A percentile compares a stretch with the other conserved stretches of the same genome.
Conservation (phyloP, 148 eudicot species). For the Chenopodium suecicum region DNA sequence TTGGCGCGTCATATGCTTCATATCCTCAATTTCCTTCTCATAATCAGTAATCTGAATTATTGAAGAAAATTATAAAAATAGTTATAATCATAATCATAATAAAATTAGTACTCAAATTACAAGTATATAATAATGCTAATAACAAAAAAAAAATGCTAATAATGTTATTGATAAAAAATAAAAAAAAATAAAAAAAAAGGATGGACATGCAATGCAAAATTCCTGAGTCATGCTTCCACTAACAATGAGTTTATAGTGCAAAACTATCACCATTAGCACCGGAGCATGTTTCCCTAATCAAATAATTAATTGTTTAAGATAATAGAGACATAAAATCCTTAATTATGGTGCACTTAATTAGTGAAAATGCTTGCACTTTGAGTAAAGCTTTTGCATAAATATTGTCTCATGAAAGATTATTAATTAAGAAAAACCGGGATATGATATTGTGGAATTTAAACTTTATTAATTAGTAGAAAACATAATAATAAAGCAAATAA, state of each 20-base stretch:
- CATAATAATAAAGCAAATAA: no score
- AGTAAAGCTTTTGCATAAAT: not conserved
- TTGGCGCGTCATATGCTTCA: slow-evolving; percentile 94
- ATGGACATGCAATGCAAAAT: slow-evolving; percentile 19
- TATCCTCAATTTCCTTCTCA: slow-evolving; percentile 88
- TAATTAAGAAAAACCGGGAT: not conserved
- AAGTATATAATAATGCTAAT: no score
- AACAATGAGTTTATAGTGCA: slow-evolving; percentile 7
- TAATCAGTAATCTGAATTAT: slow-evolving; percentile 61
- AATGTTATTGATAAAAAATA: no score
- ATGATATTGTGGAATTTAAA: not conserved
- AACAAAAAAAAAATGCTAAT: no score
- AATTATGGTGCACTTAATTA: slow-evolving; percentile 21
- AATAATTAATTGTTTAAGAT: not conserved
- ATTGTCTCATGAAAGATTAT: not conserved
- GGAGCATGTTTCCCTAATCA: slow-evolving; percentile 22
- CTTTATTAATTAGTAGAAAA: not conserved
- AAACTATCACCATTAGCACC: slow-evolving; percentile 13
- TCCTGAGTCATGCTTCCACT: slow-evolving; percentile 32
- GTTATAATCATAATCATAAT: no score
- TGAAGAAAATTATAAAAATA: not conserved
- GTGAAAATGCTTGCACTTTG: slow-evolving; percentile 17
- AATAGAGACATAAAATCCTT: slow-evolving; percentile 22
- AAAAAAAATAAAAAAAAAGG: no score
- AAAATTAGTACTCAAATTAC: no score